Evolutionary conservation across 2,329 filamentous ascomycete genomes (phyloP).

Genomic region (Pseudopithomyces maydicus): DNA sequence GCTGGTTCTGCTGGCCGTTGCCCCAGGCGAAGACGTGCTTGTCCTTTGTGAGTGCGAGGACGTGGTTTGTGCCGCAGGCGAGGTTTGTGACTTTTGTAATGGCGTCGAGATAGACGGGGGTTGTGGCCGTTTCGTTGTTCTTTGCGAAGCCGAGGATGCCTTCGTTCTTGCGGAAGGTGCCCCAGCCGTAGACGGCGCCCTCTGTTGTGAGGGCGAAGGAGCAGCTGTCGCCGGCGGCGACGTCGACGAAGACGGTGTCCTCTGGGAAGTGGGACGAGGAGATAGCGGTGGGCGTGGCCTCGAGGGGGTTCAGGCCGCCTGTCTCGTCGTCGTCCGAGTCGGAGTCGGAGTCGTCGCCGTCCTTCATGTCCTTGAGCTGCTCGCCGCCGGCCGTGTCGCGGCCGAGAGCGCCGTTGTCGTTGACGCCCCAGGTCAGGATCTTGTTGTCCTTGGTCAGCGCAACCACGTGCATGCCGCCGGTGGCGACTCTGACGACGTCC

Average conservation of each 20-base stretch:
- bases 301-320: slow-evolving; percentile 72
- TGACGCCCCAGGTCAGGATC: slow-evolving; percentile 86
- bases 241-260: slow-evolving; percentile 67
- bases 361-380: slow-evolving; percentile 59
- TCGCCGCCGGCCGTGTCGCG: slow-evolving; percentile 70
- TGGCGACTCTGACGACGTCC: slow-evolving; percentile 75
- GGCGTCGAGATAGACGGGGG: slow-evolving; percentile 62
- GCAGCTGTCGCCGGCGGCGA: slow-evolving; percentile 75
- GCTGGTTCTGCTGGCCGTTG: slow-evolving; percentile 72
- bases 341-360: slow-evolving; percentile 55
- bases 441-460: slow-evolving; percentile 80
- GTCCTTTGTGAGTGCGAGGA: slow-evolving; percentile 69
- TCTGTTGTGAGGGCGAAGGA: slow-evolving; percentile 77
- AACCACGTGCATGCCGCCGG: slow-evolving; percentile 81
- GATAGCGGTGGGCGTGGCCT: slow-evolving; percentile 69
- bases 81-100: slow-evolving; percentile 70
- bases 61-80: slow-evolving; percentile 71
- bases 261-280: slow-evolving; percentile 61
- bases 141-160: slow-evolving; percentile 69
- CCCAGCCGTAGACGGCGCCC: slow-evolving; percentile 81
- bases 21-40: slow-evolving; percentile 74
- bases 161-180: slow-evolving; percentile 75
- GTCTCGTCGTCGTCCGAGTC: slow-evolving; percentile 59
- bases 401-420: slow-evolving; percentile 81
- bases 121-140: slow-evolving; percentile 42